Base-by-base conservation (phyloP, 163 green algal species). In the Prototheca wickerhamii region DNA sequence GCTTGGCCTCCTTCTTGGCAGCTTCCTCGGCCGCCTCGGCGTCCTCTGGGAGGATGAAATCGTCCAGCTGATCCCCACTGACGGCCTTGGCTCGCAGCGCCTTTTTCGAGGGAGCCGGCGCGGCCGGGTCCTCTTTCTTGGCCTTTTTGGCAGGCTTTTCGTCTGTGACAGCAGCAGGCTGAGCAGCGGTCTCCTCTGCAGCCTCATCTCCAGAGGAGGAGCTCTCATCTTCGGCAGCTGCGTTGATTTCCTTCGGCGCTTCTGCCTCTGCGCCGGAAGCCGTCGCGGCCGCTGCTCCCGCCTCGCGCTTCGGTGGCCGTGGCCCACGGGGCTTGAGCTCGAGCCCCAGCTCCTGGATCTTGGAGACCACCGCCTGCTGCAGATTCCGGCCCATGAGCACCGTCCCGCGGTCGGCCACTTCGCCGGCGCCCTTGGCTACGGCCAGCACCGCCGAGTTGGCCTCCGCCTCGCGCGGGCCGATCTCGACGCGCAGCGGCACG, bases 401-500 rank as follows among this genome's bases (percentile, higher is more conserved):
- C 53, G 73, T 61, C 64, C 61, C 52, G 57, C 77, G 70, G 50
- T 76, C 37, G 0, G 64, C 61, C 63, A 84, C 78, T 56, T 79
- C 72, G 42, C 79, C 77, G 0, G 61, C 58, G 28, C 31, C 44
- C 4, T n/a, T 29, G 57, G 68, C 68, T n/a, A 66, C 42, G 2
- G 78, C 78, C 37, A 85, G 61, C 30, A 85, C 70, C n/a, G 46
- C 68, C 6, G 58, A 62, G n/a, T 67, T 71, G 5, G 66, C 61
- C 25, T 60, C 46, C 25, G 73, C 76, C 37, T 85, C 78, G 28
- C 74, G 66, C 26, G 73, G 76, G 0, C 78, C 78, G 28, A 85
- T 10, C 65, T 85, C 78, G 25, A 85, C 62, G 0, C 78, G 67
- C 64, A 85, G 50, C 28, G 51, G 68, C 42, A 85, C 76, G 3